Percentiles rank a stretch among this genome's conserved stretches.
Evolutionary conservation across 768 basidiomycete species (phyloP).

Genomic region (Peribolospora kevripleyi): DNA sequence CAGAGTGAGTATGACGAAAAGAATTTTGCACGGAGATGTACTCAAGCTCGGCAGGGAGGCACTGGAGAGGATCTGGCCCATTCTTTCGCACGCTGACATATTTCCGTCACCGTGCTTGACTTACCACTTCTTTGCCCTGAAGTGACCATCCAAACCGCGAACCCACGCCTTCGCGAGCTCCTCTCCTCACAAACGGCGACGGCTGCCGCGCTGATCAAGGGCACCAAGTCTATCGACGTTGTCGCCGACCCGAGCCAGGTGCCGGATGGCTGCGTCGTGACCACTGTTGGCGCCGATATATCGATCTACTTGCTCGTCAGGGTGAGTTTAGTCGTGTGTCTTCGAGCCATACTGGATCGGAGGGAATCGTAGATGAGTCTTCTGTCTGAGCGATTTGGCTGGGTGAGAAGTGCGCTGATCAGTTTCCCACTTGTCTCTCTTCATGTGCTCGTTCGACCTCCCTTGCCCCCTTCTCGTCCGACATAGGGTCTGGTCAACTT

Average conservation of each 20-base stretch:
- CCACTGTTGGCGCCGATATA: conserved; percentile 47
- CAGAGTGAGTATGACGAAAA: conserved; percentile 31
- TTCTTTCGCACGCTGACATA: neutral
- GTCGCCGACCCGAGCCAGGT: conserved; percentile 41
- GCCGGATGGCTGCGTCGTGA: conserved; percentile 67
- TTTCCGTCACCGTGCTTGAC: neutral
- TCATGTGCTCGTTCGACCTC: neutral
- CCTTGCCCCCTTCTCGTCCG: too few relatives aligned
- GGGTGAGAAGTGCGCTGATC: neutral
- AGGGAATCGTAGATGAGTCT: too few relatives aligned
- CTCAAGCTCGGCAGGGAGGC: neutral
- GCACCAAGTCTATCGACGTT: conserved; percentile 50
- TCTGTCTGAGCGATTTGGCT: neutral
- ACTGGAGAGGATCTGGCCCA: neutral
- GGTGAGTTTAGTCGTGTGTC: conserved; percentile 26
- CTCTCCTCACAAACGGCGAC: conserved; percentile 51
- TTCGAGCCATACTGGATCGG: neutral
- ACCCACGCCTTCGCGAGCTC: conserved; percentile 35
- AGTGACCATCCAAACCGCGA: conserved; percentile 59
- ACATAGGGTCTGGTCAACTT: conserved; percentile 67
- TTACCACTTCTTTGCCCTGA: neutral
- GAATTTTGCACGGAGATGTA: neutral
- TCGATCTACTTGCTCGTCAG: conserved; percentile 63
- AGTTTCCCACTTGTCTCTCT: neutral
- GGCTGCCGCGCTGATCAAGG: conserved; percentile 62